These are phyloP conservation scores for Tillandsia leiboldiana DNA, from an alignment of 176 grass and related monocot genomes.

Conservation along the genomic window DNA sequence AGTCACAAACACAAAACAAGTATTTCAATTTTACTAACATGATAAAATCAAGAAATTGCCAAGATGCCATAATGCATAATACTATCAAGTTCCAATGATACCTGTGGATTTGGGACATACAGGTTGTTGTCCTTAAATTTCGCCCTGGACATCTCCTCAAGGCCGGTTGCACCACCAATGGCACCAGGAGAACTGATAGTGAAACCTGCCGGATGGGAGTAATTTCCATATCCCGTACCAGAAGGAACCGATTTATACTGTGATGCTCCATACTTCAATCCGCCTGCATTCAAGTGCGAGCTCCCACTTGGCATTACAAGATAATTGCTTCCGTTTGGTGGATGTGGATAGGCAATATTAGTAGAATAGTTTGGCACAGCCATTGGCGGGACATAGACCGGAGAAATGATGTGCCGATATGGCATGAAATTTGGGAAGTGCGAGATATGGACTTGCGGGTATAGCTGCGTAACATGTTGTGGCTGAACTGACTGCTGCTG, in stretches of 20 bases:
- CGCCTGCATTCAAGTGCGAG: conserved; percentile 45
- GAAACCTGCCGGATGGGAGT: conserved; percentile 56
- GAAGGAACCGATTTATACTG: conserved; percentile 56
- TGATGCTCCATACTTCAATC: conserved; percentile 50
- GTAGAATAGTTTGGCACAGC: conserved; percentile 59
- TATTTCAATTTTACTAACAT: no score
- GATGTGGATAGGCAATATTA: conserved; percentile 46
- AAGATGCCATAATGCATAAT: no score
- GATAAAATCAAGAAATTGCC: no score
- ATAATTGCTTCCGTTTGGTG: conserved; percentile 60
- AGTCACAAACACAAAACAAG: no score
- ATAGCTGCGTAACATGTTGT: conserved; percentile 49
- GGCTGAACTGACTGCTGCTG: conserved; percentile 38
- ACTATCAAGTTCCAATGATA: conserved; percentile 6
- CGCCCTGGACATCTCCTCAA: conserved; percentile 52
- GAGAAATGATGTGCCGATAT: conserved; percentile 65
- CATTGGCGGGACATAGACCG: conserved; percentile 59
- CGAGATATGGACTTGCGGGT: conserved; percentile 57
- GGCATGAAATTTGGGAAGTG: conserved; percentile 75
- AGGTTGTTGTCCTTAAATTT: conserved; percentile 76
- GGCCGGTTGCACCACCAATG: conserved; percentile 48
- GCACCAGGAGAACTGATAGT: conserved; percentile 58
- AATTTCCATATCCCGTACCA: conserved; percentile 67
- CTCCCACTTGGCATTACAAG: conserved; percentile 55
- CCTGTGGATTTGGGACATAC: conserved; percentile 57